phyloP scores from a whole-genome alignment of 768 basidiomycete genomes.

The Lactarius quietus region DNA sequence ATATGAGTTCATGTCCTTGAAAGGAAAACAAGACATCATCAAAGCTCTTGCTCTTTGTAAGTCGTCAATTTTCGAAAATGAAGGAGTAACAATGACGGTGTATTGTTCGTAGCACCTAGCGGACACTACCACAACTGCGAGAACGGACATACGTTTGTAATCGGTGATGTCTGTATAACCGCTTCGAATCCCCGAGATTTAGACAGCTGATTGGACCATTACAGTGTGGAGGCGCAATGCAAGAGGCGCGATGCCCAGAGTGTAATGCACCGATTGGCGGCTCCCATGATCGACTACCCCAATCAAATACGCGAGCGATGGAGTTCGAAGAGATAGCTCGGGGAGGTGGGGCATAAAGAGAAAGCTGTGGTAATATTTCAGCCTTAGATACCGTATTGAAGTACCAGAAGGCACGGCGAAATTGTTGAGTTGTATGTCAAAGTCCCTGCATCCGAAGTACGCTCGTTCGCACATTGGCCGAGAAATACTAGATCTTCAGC shows the following conservation, averaged over 20 bases:
- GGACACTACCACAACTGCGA: constrained; percentile 37
- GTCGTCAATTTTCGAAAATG: background rate
- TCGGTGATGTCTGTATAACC: constrained; percentile 43
- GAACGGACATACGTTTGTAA: constrained; percentile 63
- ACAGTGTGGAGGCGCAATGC: constrained; percentile 58
- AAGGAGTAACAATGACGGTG: background rate
- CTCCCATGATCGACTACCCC: constrained; percentile 37
- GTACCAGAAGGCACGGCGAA: no score
- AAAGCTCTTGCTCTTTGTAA: constrained; percentile 31
- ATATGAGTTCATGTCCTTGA: constrained; percentile 29
- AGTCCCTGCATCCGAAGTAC: no score
- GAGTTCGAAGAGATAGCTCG: constrained; percentile 48
- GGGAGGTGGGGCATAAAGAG: constrained; percentile 30
- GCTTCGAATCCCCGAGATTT: background rate
- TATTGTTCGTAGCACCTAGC: constrained; percentile 26
- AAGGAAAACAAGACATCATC: constrained; percentile 30
- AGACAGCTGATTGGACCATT: constrained; percentile 2
- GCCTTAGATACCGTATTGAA: no score
- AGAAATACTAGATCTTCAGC: no score
- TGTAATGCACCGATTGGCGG: constrained; percentile 56
- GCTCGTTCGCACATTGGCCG: no score
- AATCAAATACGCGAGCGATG: constrained; percentile 41
- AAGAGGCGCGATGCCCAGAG: constrained; percentile 50
- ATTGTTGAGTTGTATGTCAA: no score
- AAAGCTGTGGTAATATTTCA: background rate